Percentiles rank a stretch among this genome's conserved stretches.
These are phyloP conservation scores for Xerocomus amazonicus DNA, from an alignment of 1,284 basidiomycete species.

Conservation along the genomic window DNA sequence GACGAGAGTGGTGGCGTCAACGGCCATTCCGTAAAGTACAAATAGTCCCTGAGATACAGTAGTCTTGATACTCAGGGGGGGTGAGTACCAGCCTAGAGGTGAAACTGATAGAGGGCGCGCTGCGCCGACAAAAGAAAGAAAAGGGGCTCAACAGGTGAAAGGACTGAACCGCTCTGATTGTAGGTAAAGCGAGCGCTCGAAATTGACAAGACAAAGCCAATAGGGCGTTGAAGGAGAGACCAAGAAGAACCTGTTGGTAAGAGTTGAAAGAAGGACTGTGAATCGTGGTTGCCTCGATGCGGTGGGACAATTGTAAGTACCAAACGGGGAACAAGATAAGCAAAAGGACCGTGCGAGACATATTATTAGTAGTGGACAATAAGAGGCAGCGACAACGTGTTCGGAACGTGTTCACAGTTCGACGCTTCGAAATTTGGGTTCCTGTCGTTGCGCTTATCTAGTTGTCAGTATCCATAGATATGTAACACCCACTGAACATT, in stretches of 20 bases:
- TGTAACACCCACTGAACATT: not conserved
- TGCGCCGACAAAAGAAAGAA: constrained; percentile 13
- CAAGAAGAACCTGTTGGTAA: constrained; percentile 1
- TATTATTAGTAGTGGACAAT: not conserved
- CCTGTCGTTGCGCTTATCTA: not conserved
- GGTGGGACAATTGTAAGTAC: constrained; percentile 11
- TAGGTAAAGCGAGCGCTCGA: not conserved
- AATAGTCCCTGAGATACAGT: not conserved
- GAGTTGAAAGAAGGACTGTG: constrained; percentile 13
- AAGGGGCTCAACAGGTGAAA: not conserved
- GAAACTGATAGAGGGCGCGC: not conserved
- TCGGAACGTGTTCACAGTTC: constrained; percentile 5
- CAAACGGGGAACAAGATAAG: constrained; percentile 7
- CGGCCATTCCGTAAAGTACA: constrained; percentile 9
- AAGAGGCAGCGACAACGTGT: constrained; percentile 23
- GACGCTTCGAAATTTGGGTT: not conserved
- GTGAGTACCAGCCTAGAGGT: not conserved
- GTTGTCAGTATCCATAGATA: constrained; percentile 6
- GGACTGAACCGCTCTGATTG: too few relatives aligned
- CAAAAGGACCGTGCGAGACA: not conserved
- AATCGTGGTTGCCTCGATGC: constrained; percentile 12
- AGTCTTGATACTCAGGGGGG: constrained; percentile 1
- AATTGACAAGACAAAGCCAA: constrained; percentile 2
- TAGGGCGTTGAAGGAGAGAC: not conserved
- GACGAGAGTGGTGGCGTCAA: constrained; percentile 30